phyloP scores from a whole-genome alignment of 1,139 yeast genomes.

The Saccharomyces hybrid region DNA sequence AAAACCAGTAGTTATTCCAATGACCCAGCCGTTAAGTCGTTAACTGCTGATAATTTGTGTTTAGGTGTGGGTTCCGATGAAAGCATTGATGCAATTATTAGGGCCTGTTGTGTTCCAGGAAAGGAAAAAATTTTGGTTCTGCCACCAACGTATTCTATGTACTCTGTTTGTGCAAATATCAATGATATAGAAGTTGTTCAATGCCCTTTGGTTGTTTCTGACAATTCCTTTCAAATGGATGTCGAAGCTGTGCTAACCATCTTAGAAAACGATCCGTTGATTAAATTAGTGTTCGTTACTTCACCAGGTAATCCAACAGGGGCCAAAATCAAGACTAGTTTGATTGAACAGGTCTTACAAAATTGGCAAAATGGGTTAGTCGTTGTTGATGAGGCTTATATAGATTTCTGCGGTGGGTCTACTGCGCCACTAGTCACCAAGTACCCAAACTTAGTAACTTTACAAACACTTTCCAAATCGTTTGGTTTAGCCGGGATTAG shows the following conservation, averaged over 20 bases:
- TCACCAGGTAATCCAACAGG: slow-evolving; percentile 99
- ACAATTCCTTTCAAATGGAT: slow-evolving; percentile 59
- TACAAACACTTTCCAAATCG: slow-evolving; percentile 88
- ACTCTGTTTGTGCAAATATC: slow-evolving; percentile 78
- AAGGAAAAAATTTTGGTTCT: slow-evolving; percentile 73
- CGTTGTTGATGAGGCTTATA: slow-evolving; percentile 89
- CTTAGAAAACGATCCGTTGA: slow-evolving; percentile 47
- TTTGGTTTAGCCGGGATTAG: slow-evolving; percentile 95
- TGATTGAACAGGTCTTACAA: slow-evolving; percentile 46
- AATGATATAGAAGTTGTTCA: slow-evolving; percentile 74
- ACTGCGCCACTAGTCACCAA: slow-evolving; percentile 73
- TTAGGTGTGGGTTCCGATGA: slow-evolving; percentile 98
- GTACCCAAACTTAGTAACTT: slow-evolving; percentile 74
- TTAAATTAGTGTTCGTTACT: slow-evolving; percentile 77
- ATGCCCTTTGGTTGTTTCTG: slow-evolving; percentile 49
- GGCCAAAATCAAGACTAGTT: slow-evolving; percentile 43
- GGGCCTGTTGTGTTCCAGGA: slow-evolving; percentile 81
- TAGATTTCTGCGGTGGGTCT: slow-evolving; percentile 79
- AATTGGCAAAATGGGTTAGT: slow-evolving; percentile 67
- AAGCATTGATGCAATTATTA: slow-evolving; percentile 77
- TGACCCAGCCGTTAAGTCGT: slow-evolving; percentile 20
- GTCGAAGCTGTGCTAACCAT: slow-evolving; percentile 47
- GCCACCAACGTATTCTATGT: slow-evolving; percentile 98
- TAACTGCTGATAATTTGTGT: slow-evolving; percentile 66
- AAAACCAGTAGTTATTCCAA: slow-evolving; percentile 34